Conservation (phyloP, 352 stramenopile species). For the Phytopythium helicoides region DNA sequence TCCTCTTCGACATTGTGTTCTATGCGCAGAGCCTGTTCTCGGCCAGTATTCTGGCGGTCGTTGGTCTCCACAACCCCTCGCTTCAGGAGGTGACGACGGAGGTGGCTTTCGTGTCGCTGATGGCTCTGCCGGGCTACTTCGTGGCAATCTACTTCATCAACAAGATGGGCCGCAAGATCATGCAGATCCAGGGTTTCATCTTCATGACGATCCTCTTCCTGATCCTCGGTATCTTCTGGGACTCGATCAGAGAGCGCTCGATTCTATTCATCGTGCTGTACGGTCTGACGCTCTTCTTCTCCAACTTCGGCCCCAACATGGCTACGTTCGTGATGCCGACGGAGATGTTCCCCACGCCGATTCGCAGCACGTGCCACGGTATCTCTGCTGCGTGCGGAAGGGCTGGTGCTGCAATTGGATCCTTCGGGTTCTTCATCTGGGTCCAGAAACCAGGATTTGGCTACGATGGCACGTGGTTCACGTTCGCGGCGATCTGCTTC, state of each 20-base stretch:
- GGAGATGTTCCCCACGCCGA: too few species aligned
- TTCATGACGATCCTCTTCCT: too few species aligned
- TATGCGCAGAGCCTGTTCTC: too few species aligned
- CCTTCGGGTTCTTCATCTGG: slow-evolving; percentile 63
- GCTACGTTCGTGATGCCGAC: too few species aligned
- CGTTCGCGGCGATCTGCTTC: too few species aligned
- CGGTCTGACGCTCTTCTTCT: slow-evolving; percentile 46
- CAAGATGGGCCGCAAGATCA: slow-evolving; percentile 42
- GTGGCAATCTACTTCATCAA: slow-evolving; percentile 59
- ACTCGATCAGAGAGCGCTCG: too few species aligned
- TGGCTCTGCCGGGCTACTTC: slow-evolving; percentile 65
- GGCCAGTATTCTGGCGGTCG: too few species aligned
- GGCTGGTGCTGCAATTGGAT: slow-evolving; percentile 69
- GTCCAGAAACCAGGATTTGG: slow-evolving; percentile 11
- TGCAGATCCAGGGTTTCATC: slow-evolving; percentile 50
- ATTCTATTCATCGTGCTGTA: slow-evolving; percentile 53
- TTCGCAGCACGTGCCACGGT: too few species aligned
- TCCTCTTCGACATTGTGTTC: too few species aligned
- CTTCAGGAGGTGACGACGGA: slow-evolving; percentile 33
- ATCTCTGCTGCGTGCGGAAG: slow-evolving; percentile 88
- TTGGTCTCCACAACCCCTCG: too few species aligned
- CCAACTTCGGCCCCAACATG: slow-evolving; percentile 63
- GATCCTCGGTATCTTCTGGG: too few species aligned
- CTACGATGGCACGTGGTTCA: too few species aligned
- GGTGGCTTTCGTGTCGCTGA: slow-evolving; percentile 31